Percentiles rank a stretch among this genome's conserved stretches.
Evolutionary conservation across 306 rosid genomes (phyloP).

Genomic region (Castanospermum australe): DNA sequence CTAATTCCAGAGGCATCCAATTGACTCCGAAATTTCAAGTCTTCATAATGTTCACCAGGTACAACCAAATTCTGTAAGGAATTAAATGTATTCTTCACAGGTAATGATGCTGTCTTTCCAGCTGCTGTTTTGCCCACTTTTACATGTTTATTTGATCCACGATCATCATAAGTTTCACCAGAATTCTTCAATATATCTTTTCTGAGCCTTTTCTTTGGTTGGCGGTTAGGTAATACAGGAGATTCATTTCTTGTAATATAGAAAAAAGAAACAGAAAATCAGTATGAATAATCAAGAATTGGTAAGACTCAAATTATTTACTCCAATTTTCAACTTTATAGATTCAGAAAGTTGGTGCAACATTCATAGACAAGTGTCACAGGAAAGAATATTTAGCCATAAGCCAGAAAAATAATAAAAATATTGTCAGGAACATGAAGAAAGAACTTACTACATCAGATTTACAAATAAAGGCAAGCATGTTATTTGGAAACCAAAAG

Average conservation of each 20-base stretch:
- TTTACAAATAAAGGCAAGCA: background rate
- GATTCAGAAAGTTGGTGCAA: background rate
- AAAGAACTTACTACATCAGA: background rate
- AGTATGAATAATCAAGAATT: background rate
- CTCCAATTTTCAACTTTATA: background rate
- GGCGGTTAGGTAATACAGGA: constrained; percentile 71
- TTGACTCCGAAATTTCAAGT: constrained; percentile 55
- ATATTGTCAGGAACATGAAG: background rate
- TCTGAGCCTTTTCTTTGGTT: constrained; percentile 91
- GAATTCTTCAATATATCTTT: constrained; percentile 72
- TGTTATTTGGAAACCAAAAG: too few relatives aligned
- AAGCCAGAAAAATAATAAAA: background rate
- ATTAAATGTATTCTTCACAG: constrained; percentile 48
- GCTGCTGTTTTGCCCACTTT: constrained; percentile 65
- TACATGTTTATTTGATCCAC: constrained; percentile 54
- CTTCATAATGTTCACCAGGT: constrained; percentile 51
- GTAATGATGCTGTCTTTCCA: constrained; percentile 53
- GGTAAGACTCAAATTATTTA: constrained; percentile 2
- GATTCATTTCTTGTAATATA: constrained; percentile 52
- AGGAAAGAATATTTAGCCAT: background rate
- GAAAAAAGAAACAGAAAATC: constrained; percentile 28
- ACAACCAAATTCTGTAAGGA: constrained; percentile 47
- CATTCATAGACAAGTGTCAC: background rate
- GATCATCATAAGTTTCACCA: constrained; percentile 54
- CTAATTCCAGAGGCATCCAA: constrained; percentile 44